Evolutionary conservation across 2,329 filamentous ascomycete species (phyloP), one percentile per base, ranked within the genome.

Genomic region (Penicillium sp.): DNA sequence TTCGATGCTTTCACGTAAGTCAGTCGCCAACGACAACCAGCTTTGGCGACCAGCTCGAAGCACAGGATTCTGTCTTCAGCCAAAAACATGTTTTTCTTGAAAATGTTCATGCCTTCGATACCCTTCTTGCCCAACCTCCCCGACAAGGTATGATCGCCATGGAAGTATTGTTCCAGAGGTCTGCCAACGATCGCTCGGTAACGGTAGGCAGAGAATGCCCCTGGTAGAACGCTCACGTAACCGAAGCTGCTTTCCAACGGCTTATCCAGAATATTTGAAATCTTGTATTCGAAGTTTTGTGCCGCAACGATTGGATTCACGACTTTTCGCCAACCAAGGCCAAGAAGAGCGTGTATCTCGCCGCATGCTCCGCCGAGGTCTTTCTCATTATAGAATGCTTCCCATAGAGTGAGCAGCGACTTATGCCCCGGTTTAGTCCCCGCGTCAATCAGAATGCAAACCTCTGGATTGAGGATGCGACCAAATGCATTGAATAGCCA

Each of bases 61-160:
- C 93, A 97, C 58, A 97, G 86, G 82, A 97, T 97, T 86, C 93
- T 92, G 88, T 97, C 93, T 81, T 97, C 93, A 77, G 93, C 93
- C 86, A 97, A 92, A 84, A 97, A 97, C 94, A 97, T 97, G 85
- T 97, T 97, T 87, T 97, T 97, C 83, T 97, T 97, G 90, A 97
- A 97, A 77, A 97, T 97, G 81, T 96, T 97, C 93, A 97, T 97
- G 71, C 93, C 93, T 75, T 97, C 93, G 69, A 97, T 97, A 85
- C 93, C 93, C 84, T 97, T 97, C 81, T 96, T 96, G 67, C 92
- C 92, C 55, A 96, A 87, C 67, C 92, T 88, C 79, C 92, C 92
- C 63, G 93, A 95, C 28, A 97, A 84, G 1, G 93, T 97, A 79
- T 97, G 93, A 73, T 97, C 93, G 84, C 93, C 93, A 77, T 97